Evolutionary conservation across 345 rosid species (phyloP), one percentile per base, ranked within the genome.

Genomic region (Populus tremula): DNA sequence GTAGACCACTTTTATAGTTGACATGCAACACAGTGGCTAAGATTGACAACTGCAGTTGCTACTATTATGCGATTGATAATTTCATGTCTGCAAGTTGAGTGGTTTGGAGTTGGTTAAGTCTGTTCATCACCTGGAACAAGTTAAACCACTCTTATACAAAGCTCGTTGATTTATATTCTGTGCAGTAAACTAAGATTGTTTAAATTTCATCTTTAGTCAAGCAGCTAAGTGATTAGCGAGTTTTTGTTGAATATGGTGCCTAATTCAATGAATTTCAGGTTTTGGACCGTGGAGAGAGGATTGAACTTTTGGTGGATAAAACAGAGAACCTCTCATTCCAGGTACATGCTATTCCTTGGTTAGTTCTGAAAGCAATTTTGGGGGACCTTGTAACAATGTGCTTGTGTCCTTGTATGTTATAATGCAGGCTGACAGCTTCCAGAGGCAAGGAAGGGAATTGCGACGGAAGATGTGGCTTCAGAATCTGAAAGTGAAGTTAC

Each of bases 391-490:
- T 54, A 53, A 69, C 18, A 3, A 67, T 47, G 31, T 53, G 9
- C 9, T 62, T 59, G 5, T 65, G 61, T 27, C 21, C 41, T 1
- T 65, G 49, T 27, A 78, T 77, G 45, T 70, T 67, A 62, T 64
- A 49, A 29, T 62, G 69, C 75, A 92, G 93, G 98, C 98, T 4
- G 99, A 92, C 84, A 88, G 97, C 87, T 96, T 96, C 85, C 99
- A 96, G 86, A 89, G 97, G 86, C 98, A 94, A 87, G 97, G 98
- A 35, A 90, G 98, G 84, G 93, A 90, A 80, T 84, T 96, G 71
- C 88, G 98, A 23, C 88, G 99, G 80, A 94, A 89, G 86, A 96
- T 94, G 98, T 96, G 97, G 99, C 79, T 91, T 68, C 99, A 96
- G 86, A 91, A 81, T 85, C 88, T 94, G 67, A 93, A 90, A 78